These are phyloP conservation scores for Poronia punctata DNA, from an alignment of 495 filamentous ascomycete species.

Conservation along the genomic window DNA sequence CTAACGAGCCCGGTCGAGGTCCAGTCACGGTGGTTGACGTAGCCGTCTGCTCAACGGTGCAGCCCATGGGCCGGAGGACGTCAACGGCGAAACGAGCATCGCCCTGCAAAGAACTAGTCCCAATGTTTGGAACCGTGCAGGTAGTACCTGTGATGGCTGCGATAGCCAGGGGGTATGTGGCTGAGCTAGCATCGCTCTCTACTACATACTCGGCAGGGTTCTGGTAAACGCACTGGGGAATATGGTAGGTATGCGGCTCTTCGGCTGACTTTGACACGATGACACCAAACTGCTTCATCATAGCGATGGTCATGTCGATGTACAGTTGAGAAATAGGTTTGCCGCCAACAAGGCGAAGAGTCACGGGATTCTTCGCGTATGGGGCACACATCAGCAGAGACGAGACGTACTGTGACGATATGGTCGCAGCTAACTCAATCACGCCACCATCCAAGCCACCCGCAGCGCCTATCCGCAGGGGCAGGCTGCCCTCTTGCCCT, in stretches of 20 bases:
- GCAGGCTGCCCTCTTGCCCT: constrained; percentile 72
- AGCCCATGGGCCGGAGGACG: constrained; percentile 89
- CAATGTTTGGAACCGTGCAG: constrained; percentile 94
- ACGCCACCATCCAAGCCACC: constrained; percentile 84
- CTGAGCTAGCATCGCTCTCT: constrained; percentile 95
- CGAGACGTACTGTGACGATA: constrained; percentile 96
- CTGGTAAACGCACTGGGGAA: constrained; percentile 75
- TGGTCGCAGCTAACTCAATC: constrained; percentile 86
- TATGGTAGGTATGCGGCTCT: constrained; percentile 88
- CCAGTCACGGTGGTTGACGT: constrained; percentile 89
- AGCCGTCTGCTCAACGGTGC: constrained; percentile 75
- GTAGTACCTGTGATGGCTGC: constrained; percentile 92
- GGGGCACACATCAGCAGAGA: constrained; percentile 95
- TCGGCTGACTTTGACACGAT: constrained; percentile 51
- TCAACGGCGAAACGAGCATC: constrained; percentile 94
- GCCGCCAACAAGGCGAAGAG: constrained; percentile 79
- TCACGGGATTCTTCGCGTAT: constrained; percentile 90
- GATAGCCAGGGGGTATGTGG: constrained; percentile 92
- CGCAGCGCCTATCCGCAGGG: constrained; percentile 72
- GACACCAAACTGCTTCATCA: constrained; percentile 95
- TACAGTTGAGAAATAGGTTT: constrained; percentile 96
- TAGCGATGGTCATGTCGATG: constrained; percentile 96
- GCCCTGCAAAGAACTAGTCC: constrained; percentile 82
- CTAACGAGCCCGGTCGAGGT: constrained; percentile 64
- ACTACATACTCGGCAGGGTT: constrained; percentile 85